These are phyloP conservation scores for Fusarium verrucosum DNA, from an alignment of 2,329 filamentous ascomycete species.

Conservation along the genomic window DNA sequence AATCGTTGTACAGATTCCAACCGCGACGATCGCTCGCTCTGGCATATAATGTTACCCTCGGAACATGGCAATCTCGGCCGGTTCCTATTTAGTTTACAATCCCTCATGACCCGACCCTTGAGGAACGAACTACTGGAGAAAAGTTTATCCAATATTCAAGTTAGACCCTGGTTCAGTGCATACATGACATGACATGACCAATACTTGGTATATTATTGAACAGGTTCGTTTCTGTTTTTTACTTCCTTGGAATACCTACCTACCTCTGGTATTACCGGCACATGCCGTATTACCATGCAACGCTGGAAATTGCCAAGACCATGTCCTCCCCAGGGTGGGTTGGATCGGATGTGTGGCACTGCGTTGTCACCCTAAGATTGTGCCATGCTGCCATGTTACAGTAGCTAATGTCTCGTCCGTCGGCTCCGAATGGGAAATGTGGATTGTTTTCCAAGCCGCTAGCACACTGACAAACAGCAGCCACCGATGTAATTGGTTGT, in stretches of 20 bases:
- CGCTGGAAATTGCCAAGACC: slow-evolving; percentile 14
- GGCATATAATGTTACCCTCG: not conserved
- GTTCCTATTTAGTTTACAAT: slow-evolving; percentile 16
- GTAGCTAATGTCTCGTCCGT: slow-evolving; percentile 7
- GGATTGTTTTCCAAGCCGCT: not conserved
- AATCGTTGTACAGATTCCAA: not conserved
- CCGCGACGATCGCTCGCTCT: not conserved
- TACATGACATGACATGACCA: too few species aligned
- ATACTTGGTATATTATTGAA: not conserved
- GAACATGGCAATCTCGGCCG: slow-evolving; percentile 9
- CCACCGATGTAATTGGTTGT: slow-evolving; percentile 14
- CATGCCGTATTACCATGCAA: not conserved
- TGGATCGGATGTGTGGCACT: not conserved
- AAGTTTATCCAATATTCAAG: not conserved
- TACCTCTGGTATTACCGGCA: too few species aligned
- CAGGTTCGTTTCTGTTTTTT: not conserved
- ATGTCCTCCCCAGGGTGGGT: slow-evolving; percentile 1
- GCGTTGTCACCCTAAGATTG: not conserved
- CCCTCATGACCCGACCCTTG: too few species aligned
- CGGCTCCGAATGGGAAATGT: slow-evolving; percentile 26
- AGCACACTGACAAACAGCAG: not conserved
- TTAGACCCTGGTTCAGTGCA: not conserved
- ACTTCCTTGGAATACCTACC: not conserved
- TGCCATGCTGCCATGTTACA: too few species aligned
- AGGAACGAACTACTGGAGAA: not conserved